phyloP scores from a whole-genome alignment of 305 asterid species.

The Rubia balearica region DNA sequence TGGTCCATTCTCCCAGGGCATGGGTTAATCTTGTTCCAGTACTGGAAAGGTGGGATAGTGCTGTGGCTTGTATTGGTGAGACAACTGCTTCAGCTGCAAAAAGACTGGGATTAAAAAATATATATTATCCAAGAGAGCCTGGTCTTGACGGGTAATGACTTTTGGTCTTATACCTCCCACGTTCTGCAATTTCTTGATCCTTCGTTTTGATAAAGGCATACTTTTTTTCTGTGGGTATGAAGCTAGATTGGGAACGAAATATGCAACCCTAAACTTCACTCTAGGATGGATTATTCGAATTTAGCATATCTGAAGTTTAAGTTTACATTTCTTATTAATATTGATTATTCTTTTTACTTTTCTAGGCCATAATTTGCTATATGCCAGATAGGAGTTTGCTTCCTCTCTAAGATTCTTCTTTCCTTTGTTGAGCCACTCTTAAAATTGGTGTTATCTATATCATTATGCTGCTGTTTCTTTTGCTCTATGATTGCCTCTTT shows the following conservation, averaged over 20 bases:
- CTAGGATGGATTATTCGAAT: not conserved
- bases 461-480: not conserved
- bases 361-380: not conserved
- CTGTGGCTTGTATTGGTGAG: slow-evolving; percentile 97
- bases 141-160: slow-evolving; percentile 75
- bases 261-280: not conserved
- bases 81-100: slow-evolving; percentile 86
- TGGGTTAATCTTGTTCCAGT: slow-evolving; percentile 70
- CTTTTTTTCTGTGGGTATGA: not conserved
- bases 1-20: slow-evolving; percentile 42
- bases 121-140: slow-evolving; percentile 71
- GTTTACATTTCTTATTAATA: not conserved
- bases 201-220: not conserved
- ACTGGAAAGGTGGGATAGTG: slow-evolving; percentile 49
- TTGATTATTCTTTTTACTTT: not conserved
- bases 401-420: too few relatives aligned
- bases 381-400: not conserved
- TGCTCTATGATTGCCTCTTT: not conserved
- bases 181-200: not conserved
- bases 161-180: not conserved
- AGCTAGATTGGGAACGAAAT: not conserved
- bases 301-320: not conserved
- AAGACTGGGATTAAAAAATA: slow-evolving; percentile 56
- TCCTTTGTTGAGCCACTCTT: not conserved
- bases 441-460: not conserved